Conservation (phyloP, 2,329 filamentous ascomycete genomes). For the Aspergillus bombycis region DNA sequence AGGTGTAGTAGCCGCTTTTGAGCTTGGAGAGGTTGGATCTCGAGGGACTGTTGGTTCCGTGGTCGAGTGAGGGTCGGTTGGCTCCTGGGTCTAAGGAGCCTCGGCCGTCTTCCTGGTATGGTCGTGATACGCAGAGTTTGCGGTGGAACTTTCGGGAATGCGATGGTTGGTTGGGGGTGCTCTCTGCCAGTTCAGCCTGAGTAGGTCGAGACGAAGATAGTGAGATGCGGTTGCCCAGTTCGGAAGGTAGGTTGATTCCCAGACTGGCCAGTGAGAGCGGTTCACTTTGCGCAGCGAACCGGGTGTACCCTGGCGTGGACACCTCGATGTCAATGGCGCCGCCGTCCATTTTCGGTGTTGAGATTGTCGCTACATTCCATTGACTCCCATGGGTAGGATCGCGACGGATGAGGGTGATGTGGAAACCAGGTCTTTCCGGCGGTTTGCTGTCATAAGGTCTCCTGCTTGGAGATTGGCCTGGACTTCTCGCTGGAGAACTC, state of each 20-base stretch:
- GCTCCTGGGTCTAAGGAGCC: constrained; percentile 22
- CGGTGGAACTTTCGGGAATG: constrained; percentile 36
- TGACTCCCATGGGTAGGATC: constrained; percentile 70
- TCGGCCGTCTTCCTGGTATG: constrained; percentile 24
- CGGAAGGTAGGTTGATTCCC: constrained; percentile 28
- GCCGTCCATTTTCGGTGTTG: constrained; percentile 38
- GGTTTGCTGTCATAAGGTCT: constrained; percentile 13
- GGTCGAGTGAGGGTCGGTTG: constrained; percentile 23
- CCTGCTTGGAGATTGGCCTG: constrained; percentile 32
- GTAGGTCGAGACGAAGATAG: constrained; percentile 13
- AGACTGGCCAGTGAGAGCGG: constrained; percentile 38
- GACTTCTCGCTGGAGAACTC: constrained; percentile 28
- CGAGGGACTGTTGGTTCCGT: constrained; percentile 16
- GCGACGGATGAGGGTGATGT: constrained; percentile 69
- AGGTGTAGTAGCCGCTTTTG: constrained; percentile 64
- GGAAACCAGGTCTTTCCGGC: constrained; percentile 33
- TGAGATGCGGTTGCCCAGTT: constrained; percentile 14
- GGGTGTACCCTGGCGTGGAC: constrained; percentile 61
- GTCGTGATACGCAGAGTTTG: constrained; percentile 36
- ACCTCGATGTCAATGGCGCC: constrained; percentile 57
- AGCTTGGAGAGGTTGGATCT: constrained; percentile 29
- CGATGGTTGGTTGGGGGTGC: constrained; percentile 18
- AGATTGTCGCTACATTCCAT: constrained; percentile 74
- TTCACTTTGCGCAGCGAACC: constrained; percentile 52
- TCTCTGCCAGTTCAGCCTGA: constrained; percentile 5